Evolutionary conservation across 495 filamentous ascomycete species (phyloP).

Genomic region (Jackrogersella minutella): DNA sequence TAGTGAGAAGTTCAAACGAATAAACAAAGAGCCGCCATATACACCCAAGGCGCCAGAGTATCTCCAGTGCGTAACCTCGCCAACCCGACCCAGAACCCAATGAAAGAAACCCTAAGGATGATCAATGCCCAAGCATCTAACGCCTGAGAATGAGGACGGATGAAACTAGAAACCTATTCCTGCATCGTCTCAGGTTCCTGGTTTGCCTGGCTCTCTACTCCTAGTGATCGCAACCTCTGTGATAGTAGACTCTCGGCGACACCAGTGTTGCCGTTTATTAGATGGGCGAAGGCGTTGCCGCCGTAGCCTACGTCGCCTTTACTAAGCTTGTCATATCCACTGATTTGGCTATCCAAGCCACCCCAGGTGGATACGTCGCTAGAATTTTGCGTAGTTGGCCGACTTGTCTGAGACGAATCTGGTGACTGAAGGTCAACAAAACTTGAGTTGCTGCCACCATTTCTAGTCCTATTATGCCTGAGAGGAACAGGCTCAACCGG

Average conservation of each 20-base stretch:
- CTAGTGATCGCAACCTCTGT: conserved; percentile 53
- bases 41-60: conserved; percentile 1
- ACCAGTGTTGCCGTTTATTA: conserved; percentile 41
- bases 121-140: not conserved
- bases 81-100: conserved; percentile 9
- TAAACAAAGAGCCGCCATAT: conserved; percentile 4
- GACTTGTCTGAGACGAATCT: conserved; percentile 37
- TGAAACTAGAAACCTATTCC: conserved; percentile 17
- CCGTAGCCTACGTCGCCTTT: conserved; percentile 74
- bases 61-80: conserved; percentile 4
- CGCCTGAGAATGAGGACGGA: conserved; percentile 5
- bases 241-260: conserved; percentile 55
- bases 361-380: conserved; percentile 35
- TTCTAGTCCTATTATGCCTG: conserved; percentile 23
- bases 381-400: conserved; percentile 39
- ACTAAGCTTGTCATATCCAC: conserved; percentile 69
- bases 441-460: conserved; percentile 20
- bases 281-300: conserved; percentile 60
- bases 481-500: conserved; percentile 52
- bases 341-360: conserved; percentile 34
- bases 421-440: conserved; percentile 33
- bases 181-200: conserved; percentile 22
- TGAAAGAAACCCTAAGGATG: not conserved
- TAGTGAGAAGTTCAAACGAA: not conserved
- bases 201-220: conserved; percentile 39